A percentile compares a stretch with the other conserved stretches of the same genome.
These are phyloP conservation scores for Mycena chlorophos DNA, from an alignment of 768 basidiomycete species.

Conservation along the genomic window DNA sequence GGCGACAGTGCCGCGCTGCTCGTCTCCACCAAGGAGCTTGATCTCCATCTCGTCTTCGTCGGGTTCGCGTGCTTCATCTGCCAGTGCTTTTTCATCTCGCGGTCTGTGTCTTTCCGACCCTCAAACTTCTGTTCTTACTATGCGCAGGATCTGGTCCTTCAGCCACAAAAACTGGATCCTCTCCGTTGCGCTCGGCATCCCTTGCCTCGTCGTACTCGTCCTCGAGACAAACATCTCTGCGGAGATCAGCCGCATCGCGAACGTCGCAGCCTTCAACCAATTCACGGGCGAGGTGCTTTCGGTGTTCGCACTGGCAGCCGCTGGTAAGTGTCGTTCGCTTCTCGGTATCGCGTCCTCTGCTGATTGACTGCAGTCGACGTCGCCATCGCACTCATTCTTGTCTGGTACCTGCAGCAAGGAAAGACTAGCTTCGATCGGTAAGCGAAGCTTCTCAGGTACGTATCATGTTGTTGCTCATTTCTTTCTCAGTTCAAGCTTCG, in stretches of 20 bases:
- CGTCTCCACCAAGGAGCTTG: constrained; percentile 7
- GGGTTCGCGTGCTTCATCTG: constrained; percentile 15
- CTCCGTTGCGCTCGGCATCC: background rate
- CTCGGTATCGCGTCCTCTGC: background rate
- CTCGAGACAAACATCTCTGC: constrained; percentile 2
- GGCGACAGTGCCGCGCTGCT: constrained; percentile 11
- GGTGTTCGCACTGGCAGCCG: constrained; percentile 5
- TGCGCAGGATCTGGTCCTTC: constrained; percentile 14
- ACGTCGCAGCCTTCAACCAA: constrained; percentile 6
- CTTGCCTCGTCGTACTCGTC: constrained; percentile 1
- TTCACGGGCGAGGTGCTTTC: constrained; percentile 3
- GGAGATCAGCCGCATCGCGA: background rate
- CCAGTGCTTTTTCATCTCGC: constrained; percentile 19
- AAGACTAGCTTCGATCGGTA: constrained; percentile 13
- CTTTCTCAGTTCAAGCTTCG: constrained; percentile 10
- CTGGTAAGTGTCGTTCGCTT: background rate
- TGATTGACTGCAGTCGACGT: constrained; percentile 7
- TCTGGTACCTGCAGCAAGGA: constrained; percentile 13
- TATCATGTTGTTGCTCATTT: background rate
- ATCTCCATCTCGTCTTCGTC: constrained; percentile 19
- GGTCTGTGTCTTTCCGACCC: constrained; percentile 4
- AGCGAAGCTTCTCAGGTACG: background rate
- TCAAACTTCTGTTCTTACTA: background rate
- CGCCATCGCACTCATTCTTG: constrained; percentile 13
- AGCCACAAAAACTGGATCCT: constrained; percentile 10